Base-by-base conservation (phyloP, 768 basidiomycete genomes). In the Termitomyces heimii region DNA sequence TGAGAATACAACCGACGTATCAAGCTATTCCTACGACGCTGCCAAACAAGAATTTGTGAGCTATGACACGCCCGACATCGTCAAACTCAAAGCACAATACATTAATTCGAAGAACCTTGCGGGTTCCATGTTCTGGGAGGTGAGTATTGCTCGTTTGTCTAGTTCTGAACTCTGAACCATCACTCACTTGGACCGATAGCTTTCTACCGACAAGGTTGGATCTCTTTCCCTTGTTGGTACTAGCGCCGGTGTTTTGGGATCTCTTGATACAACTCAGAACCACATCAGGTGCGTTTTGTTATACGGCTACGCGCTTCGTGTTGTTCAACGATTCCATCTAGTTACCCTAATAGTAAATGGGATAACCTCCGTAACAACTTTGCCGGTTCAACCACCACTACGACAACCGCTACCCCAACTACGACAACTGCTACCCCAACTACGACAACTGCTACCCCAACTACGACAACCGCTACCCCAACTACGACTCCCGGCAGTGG, bases 111-210 rank as follows among this genome's bases (percentile, higher is more conserved):
- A 84, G 14, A 78, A 79, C 5, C 75, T 93, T 63, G 86, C 74
- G 10, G 86, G 86, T 2, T 80, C 83, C 51, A 87, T 89, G 86
- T 88, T 84, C 72, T 89, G 88, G 86, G 85, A 86, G 65, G 73
- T 73, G 55, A 74, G 76, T 39, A 43, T 24, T 40, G 37, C 66
- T 65, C 34, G 13, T 46, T 65, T 32, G 13, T 46, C 43, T 43
- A 24, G 29, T 35, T 24, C 1, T n/a, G n/a, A n/a, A 31, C n/a
- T 7, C 39, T 3, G 18, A 4, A 16, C 1, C 22, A 6, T 9
- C 6, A 32, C 18, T 43, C 6, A 48, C 22, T 12, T 31, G n/a
- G 48, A 70, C 51, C 29, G 42, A 5, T 60, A 76, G 79, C 74
- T 86, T 7, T 86, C 82, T 14, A 81, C 78, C 4, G 86, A 88